Conservation (phyloP, 192 early-diverging fungal species). For the Podila epicladia region DNA sequence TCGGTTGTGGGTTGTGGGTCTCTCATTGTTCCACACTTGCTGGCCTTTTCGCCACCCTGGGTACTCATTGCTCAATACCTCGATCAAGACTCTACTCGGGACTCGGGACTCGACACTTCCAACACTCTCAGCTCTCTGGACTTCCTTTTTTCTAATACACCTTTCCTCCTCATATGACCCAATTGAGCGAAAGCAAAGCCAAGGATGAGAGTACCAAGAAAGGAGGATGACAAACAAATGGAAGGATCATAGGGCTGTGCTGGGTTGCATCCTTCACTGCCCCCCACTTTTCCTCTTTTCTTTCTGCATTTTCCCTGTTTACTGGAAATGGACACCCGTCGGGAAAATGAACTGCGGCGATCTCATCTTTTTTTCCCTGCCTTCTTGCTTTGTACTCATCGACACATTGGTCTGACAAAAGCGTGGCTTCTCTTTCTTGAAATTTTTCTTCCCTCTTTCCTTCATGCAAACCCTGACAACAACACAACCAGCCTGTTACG, state of each 20-base stretch:
- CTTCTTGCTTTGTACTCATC: neutral
- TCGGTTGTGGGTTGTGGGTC: too few relatives aligned
- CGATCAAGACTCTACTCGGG: neutral
- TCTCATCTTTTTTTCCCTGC: neutral
- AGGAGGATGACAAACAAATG: neutral
- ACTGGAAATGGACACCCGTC: neutral
- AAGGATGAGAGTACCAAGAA: neutral
- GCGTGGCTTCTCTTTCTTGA: neutral
- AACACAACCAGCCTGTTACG: constrained; percentile 34
- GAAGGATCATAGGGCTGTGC: neutral
- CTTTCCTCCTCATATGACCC: too few relatives aligned
- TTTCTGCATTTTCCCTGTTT: too few relatives aligned
- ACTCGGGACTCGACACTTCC: neutral
- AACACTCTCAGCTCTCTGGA: too few relatives aligned
- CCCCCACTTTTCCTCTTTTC: neutral
- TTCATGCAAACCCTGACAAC: too few relatives aligned
- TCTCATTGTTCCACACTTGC: neutral
- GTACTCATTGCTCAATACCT: neutral
- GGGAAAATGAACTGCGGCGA: constrained; percentile 1
- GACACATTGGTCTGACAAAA: neutral
- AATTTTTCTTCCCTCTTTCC: neutral
- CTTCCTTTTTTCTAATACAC: neutral
- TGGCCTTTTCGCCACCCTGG: neutral
- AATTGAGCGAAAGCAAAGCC: too few relatives aligned
- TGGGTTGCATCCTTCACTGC: neutral